Conservation (phyloP, 495 filamentous ascomycete species). For the Penicillium tannophilum region DNA sequence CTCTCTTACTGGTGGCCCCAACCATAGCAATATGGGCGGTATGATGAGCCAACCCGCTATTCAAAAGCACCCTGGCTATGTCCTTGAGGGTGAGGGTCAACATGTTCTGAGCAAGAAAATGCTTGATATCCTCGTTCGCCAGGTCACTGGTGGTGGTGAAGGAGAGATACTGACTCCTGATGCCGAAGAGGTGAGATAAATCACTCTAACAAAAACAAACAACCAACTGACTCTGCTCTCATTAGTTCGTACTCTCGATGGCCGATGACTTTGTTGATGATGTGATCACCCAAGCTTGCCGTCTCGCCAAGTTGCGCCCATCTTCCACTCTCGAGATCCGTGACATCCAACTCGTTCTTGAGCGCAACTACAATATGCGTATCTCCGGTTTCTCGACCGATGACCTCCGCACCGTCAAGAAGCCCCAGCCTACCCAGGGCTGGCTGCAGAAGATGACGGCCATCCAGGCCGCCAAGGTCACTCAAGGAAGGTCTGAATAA, state of each 20-base stretch:
- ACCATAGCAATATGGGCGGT: constrained; percentile 63
- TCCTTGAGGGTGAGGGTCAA: constrained; percentile 87
- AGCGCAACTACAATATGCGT: constrained; percentile 97
- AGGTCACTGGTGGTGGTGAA: constrained; percentile 81
- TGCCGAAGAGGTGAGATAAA: constrained; percentile 79
- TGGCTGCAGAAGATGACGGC: constrained; percentile 98
- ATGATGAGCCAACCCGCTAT: constrained; percentile 86
- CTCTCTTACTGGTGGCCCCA: constrained; percentile 74
- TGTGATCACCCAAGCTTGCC: constrained; percentile 82
- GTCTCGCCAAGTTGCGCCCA: constrained; percentile 88
- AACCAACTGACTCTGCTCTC: background rate
- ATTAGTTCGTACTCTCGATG: constrained; percentile 78
- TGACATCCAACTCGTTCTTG: constrained; percentile 91
- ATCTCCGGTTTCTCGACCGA: constrained; percentile 93
- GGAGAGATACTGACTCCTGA: constrained; percentile 78
- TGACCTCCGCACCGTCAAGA: constrained; percentile 90
- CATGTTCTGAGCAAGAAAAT: constrained; percentile 93
- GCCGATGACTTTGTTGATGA: constrained; percentile 95
- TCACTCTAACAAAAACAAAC: background rate
- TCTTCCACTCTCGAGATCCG: constrained; percentile 86
- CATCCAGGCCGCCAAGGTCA: constrained; percentile 85
- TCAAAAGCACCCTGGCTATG: constrained; percentile 74
- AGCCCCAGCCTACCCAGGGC: constrained; percentile 78
- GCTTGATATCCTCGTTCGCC: constrained; percentile 89
- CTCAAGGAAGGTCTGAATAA: constrained; percentile 47